phyloP scores from a whole-genome alignment of 306 rosid species.

The Vachellia collinsii region DNA sequence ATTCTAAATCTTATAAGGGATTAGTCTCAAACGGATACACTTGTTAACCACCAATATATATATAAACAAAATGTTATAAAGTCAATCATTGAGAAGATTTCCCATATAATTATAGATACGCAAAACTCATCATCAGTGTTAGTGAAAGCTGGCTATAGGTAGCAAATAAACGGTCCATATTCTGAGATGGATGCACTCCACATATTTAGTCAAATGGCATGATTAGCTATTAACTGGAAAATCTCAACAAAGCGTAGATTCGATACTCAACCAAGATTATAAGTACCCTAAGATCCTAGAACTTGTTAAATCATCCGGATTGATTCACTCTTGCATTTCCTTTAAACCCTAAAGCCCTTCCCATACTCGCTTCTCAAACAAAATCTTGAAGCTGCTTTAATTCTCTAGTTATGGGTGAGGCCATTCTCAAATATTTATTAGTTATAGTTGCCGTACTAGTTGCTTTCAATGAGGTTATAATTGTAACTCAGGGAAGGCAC shows the following conservation, averaged over 20 bases:
- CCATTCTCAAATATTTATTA: neutral
- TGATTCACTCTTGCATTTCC: neutral
- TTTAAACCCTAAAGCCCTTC: neutral
- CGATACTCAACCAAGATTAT: neutral
- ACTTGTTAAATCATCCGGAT: neutral
- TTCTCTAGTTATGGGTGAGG: neutral
- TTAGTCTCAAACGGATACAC: no score
- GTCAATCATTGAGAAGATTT: no score
- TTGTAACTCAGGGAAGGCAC: constrained; percentile 19
- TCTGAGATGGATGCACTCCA: constrained; percentile 25
- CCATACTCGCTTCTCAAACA: neutral
- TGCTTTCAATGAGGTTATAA: neutral
- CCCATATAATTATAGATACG: no score
- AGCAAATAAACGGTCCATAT: constrained; percentile 13
- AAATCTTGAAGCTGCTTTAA: neutral
- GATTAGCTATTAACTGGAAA: constrained; percentile 1
- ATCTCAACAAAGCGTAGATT: neutral
- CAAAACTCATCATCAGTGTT: neutral
- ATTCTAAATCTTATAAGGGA: no score
- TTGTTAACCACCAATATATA: no score
- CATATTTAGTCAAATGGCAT: constrained; percentile 37
- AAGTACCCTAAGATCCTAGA: neutral
- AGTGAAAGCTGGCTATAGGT: neutral
- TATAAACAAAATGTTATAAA: no score
- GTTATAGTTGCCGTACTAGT: neutral